Evolutionary conservation across 176 grass and related monocot species (phyloP), one percentile per base, ranked within the genome.

Genomic region (Guadua angustifolia): DNA sequence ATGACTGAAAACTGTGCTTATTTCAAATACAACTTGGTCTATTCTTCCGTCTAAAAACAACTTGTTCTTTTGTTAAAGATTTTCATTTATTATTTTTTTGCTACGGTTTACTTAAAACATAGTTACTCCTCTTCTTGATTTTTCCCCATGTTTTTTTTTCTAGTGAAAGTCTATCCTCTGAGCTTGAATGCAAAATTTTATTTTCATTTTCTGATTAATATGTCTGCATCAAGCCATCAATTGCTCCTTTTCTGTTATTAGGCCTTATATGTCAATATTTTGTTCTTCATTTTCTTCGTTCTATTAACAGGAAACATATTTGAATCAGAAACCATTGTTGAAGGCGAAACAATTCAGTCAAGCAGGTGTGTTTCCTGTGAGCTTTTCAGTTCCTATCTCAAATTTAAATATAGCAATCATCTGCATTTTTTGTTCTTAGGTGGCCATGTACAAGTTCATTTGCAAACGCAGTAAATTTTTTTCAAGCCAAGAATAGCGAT

Each of bases 361-460:
- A 94, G 92, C 87, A 94, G 84, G 92, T 92, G 57, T 16, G 29
- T 79, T 83, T 74, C 7, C 8, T 53, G 22, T 60, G 40, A 29
- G 32, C 42, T 79, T 74, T 60, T 71, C 14, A 19, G n/a, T 74
- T 61, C 53, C 15, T 49, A 74, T 55, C 14, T 74, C 69, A 69
- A 56, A 35, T 69, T 78, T 79, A 38, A 86, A 33, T 75, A 52
- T 79, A 36, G n/a, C 32, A 74, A 62, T 32, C 79, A 50, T 83
- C 40, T 45, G 5, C 32, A 82, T 83, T 24, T 55, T 42, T 79
- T 44, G 6, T 58, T 65, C 15, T 17, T 92, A 94, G 92, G 77
- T 94, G 86, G 86, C 87, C 89, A 57, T 92, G 89, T 78, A 89
- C 87, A 69, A 92, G 89, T 88, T 86, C 89, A 52, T 94, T 89